phyloP scores from a whole-genome alignment of 352 stramenopile species.

The Pythium rhizo-oryzae region DNA sequence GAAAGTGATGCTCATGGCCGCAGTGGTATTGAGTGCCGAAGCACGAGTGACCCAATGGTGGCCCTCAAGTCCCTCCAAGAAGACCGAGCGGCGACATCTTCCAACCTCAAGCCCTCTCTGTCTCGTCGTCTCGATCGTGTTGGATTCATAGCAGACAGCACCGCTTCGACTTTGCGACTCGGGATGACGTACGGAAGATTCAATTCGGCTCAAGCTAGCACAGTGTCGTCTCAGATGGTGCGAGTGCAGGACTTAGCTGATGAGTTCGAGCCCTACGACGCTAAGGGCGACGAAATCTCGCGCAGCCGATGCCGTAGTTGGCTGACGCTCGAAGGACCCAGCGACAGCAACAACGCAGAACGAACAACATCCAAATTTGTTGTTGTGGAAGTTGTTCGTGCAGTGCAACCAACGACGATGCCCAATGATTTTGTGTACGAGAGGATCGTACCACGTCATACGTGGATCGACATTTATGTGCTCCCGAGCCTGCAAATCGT shows the following conservation, averaged over 20 bases:
- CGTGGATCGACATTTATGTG: constrained; percentile 24
- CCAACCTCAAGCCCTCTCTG: background rate
- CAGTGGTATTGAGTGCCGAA: background rate
- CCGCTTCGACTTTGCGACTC: background rate
- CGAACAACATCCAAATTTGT: background rate
- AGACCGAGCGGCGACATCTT: background rate
- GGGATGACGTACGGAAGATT: background rate
- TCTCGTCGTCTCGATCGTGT: background rate
- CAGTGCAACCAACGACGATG: constrained; percentile 11
- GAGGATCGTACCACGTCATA: constrained; percentile 16
- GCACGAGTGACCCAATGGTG: background rate
- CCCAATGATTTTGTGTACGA: constrained; percentile 25
- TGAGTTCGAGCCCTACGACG: background rate
- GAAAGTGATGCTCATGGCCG: background rate
- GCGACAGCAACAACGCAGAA: background rate
- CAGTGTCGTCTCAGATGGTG: background rate
- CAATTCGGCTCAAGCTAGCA: background rate
- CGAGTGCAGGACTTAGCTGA: background rate
- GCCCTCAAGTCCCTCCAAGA: background rate
- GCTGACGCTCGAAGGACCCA: background rate
- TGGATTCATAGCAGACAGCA: constrained; percentile 5
- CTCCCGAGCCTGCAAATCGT: constrained; percentile 18
- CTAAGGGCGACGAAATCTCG: background rate
- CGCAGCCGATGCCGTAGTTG: background rate
- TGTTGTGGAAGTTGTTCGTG: constrained; percentile 11